Conservation (phyloP, 2,329 filamentous ascomycete genomes). For the Trichoderma cornu-damae region DNA sequence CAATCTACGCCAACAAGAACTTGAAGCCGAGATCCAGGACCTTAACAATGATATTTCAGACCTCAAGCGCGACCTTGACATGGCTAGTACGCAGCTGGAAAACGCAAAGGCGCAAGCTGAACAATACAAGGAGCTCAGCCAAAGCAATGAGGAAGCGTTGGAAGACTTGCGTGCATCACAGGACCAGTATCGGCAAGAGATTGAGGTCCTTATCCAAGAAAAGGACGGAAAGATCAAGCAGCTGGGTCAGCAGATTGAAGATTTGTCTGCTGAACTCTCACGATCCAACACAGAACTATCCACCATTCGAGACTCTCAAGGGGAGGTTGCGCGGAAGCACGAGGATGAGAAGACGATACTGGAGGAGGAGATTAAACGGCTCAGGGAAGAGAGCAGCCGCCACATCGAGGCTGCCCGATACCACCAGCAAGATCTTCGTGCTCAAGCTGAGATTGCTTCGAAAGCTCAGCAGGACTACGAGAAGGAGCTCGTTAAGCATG, state of each 20-base stretch:
- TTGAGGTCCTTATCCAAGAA: constrained; percentile 66
- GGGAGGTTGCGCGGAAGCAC: constrained; percentile 63
- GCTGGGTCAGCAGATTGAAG: constrained; percentile 75
- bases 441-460: constrained; percentile 88
- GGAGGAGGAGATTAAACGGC: constrained; percentile 70
- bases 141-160: constrained; percentile 80
- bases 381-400: constrained; percentile 79
- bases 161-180: constrained; percentile 73
- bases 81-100: constrained; percentile 74
- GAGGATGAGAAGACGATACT: constrained; percentile 78
- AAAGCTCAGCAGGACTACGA: constrained; percentile 95
- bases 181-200: constrained; percentile 83
- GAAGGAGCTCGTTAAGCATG: constrained; percentile 88
- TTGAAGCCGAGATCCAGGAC: constrained; percentile 66
- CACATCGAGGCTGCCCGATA: constrained; percentile 74
- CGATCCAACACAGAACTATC: constrained; percentile 79
- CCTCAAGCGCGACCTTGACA: constrained; percentile 78
- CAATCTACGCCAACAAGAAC: constrained; percentile 44
- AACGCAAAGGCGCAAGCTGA: constrained; percentile 76
- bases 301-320: constrained; percentile 71
- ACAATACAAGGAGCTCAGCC: constrained; percentile 83
- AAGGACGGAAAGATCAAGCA: constrained; percentile 78
- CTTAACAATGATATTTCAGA: constrained; percentile 78
- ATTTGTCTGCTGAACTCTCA: constrained; percentile 75
- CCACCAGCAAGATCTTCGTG: constrained; percentile 85